A percentile compares a stretch with the other conserved stretches of the same genome.
Evolutionary conservation across 73 alveolate genomes (phyloP).

Genomic region (Paramecium sonneborni): DNA sequence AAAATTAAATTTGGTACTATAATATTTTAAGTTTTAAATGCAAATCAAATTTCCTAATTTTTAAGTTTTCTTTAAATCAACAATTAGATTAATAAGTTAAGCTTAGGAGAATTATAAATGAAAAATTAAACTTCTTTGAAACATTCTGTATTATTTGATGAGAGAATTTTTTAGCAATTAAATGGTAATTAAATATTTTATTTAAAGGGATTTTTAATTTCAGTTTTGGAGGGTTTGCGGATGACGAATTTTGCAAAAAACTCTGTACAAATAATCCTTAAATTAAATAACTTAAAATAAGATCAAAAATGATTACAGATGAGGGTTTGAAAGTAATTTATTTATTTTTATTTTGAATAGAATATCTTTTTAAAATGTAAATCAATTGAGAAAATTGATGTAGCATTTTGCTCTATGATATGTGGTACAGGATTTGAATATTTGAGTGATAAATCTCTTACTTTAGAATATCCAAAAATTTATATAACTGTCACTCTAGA

Average conservation of each 20-base stretch:
- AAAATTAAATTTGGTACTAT: not conserved
- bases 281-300: not conserved
- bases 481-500: not conserved
- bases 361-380: not conserved
- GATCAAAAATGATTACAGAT: slow-evolving; percentile 29
- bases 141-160: not conserved
- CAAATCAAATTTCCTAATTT: not conserved
- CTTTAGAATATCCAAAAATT: not conserved
- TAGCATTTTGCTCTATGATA: slow-evolving; percentile 31
- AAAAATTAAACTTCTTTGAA: not conserved
- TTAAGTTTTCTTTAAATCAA: not conserved
- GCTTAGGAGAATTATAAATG: not conserved
- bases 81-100: not conserved
- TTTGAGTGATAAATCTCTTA: not conserved
- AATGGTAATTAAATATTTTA: not conserved
- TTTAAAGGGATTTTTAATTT: not conserved
- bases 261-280: not conserved
- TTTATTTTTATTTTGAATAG: not conserved
- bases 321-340: slow-evolving; percentile 18
- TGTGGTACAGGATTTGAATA: slow-evolving; percentile 4
- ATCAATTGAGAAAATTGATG: not conserved
- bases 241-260: slow-evolving; percentile 9
- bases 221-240: slow-evolving; percentile 4
- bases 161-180: not conserved
- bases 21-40: not conserved